Evolutionary conservation across 2,329 filamentous ascomycete genomes (phyloP), one percentile per base, ranked within the genome.

Genomic region (Talaromyces rugulosus): DNA sequence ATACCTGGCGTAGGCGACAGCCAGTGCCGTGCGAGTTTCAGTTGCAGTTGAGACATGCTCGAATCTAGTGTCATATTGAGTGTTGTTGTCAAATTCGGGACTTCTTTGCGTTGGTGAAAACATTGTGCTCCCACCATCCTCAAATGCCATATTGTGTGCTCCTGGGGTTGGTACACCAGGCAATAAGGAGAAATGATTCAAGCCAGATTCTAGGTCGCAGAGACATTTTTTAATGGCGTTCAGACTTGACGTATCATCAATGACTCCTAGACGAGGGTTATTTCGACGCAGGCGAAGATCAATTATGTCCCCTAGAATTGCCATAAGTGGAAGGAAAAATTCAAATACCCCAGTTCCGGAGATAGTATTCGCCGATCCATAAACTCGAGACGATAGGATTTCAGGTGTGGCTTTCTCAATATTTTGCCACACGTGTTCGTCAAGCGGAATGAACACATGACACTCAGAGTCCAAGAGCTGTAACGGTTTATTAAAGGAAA

Each of bases 321-420:
- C 73, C 77, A 82, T 82, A 1, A 83, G 70, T 0, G 81, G 81
- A 4, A 83, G 69, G 58, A 83, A 83, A 62, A 78, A 83, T 63
- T 82, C 80, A 53, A 83, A 82, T 42, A 82, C 79, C 0, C 77
- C 77, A 4, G 74, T 74, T 0, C 81, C 80, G 0, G 77, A 75
- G 36, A 74, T 64, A 18, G 66, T 65, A 6, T 64, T 68, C 4
- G 65, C 74, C 1, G 80, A 78, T 0, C 80, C 80, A 3, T 77
- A 63, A 7, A 36, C n/a, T 9, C 47, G 58, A 16, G 30, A 31
- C 27, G 47, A 42, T 23, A 59, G 47, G 8, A n/a, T 36, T n/a
- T 59, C 58, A 23, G 51, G 51, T 34, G 47, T 12, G 7, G 18
- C 16, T 28, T 9, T 58, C 28, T 59, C 58, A 11, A 59, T 27